Conservation (phyloP, 176 grass and related monocot genomes). For the Ensete glaucum region DNA sequence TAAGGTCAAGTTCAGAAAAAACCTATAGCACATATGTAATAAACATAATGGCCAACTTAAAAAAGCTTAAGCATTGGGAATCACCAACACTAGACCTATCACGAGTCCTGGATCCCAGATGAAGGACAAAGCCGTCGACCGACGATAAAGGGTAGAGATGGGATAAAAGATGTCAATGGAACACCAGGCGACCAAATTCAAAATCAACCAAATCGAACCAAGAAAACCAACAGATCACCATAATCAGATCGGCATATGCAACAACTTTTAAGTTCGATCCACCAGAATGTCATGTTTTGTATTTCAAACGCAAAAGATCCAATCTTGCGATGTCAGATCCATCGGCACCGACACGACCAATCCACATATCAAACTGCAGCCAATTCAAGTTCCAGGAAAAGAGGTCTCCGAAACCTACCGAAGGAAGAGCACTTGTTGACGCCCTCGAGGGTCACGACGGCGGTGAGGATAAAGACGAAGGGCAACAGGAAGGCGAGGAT, state of each 20-base stretch:
- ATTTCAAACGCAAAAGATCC: neutral
- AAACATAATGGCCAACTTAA: neutral
- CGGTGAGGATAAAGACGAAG: slow-evolving; percentile 94
- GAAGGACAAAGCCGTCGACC: too few relatives aligned
- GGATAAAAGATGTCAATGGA: neutral
- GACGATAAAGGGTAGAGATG: neutral
- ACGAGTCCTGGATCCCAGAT: neutral
- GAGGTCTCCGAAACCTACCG: slow-evolving; percentile 23
- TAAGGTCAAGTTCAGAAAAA: neutral
- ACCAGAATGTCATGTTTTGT: neutral
- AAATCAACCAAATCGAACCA: neutral
- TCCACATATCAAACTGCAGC: neutral
- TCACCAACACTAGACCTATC: neutral
- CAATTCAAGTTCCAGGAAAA: neutral
- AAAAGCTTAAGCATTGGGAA: neutral
- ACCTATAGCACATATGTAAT: neutral
- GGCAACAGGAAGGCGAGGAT: slow-evolving; percentile 90
- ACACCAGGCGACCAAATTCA: neutral
- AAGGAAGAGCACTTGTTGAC: slow-evolving; percentile 98
- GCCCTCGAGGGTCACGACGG: slow-evolving; percentile 82
- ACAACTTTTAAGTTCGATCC: neutral
- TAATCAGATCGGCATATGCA: neutral
- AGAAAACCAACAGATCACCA: neutral
- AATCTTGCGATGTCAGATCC: slow-evolving; percentile 1
- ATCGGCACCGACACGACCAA: neutral